A percentile compares a stretch with the other conserved stretches of the same genome.
Conservation (phyloP, 805 yeast genomes). For the Saccharomyces mikatae region DNA sequence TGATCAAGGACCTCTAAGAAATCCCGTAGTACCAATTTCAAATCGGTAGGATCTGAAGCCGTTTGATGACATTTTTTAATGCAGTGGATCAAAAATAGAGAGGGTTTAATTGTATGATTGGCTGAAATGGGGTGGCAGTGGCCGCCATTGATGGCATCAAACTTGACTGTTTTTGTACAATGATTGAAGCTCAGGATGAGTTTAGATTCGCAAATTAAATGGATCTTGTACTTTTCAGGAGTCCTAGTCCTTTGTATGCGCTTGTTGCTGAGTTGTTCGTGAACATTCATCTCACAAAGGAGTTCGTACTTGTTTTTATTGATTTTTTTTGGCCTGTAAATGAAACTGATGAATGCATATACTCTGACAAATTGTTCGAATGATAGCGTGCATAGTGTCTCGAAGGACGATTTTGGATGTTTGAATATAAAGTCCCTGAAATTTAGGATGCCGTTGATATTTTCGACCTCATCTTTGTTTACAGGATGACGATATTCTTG, state of each 20-base stretch:
- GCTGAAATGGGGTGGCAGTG: background rate
- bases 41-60: background rate
- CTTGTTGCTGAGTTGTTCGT: background rate
- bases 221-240: background rate
- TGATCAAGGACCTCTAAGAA: background rate
- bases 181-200: background rate
- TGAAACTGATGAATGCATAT: background rate
- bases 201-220: background rate
- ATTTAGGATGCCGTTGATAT: background rate
- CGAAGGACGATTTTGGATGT: background rate
- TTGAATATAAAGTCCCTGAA: background rate
- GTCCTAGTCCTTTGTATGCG: background rate
- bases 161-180: background rate
- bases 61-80: background rate
- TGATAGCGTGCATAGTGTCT: background rate
- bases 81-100: background rate
- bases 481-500: background rate
- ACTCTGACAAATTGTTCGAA: background rate
- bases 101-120: background rate
- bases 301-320: background rate
- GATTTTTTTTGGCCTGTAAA: background rate
- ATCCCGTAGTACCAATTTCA: background rate
- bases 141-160: background rate
- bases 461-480: background rate
- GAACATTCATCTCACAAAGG: background rate